Conservation (phyloP, 306 rosid genomes). For the Senna tora region DNA sequence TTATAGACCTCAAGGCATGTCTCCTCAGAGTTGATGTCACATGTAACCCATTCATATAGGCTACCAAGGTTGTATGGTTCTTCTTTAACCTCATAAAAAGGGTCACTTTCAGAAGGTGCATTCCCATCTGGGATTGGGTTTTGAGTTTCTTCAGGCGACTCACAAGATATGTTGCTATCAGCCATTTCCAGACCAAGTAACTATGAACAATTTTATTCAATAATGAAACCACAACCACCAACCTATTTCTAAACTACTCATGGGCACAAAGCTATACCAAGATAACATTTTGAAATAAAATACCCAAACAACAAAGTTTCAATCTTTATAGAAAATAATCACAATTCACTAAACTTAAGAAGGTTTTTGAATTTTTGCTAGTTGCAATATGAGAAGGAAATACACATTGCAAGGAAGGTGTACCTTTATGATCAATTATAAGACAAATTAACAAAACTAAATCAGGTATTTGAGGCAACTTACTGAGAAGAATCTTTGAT, state of each 20-base stretch:
- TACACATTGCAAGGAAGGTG: background rate
- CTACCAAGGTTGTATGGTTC: conserved; percentile 92
- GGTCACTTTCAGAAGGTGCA: conserved; percentile 61
- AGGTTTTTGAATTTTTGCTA: background rate
- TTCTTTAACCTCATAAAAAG: conserved; percentile 80
- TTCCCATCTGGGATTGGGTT: conserved; percentile 71
- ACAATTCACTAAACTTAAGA: background rate
- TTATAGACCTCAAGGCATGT: conserved; percentile 78
- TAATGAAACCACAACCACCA: background rate
- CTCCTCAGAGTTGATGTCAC: conserved; percentile 72
- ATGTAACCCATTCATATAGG: conserved; percentile 86
- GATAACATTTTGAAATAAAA: conserved; percentile 1
- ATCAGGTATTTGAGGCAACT: background rate
- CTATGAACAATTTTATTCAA: background rate
- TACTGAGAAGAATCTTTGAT: background rate
- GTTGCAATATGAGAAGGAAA: background rate
- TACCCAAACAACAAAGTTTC: background rate
- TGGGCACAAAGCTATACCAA: background rate
- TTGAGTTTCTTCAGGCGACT: conserved; percentile 62
- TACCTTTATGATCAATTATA: background rate
- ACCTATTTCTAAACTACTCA: background rate
- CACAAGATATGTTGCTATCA: conserved; percentile 65
- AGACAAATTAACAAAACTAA: background rate
- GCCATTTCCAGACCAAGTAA: conserved; percentile 44
- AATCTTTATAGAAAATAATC: background rate